Percentiles rank a stretch among this genome's conserved stretches.
These are phyloP conservation scores for Cyclostephanos invisitatus DNA, from an alignment of 108 stramenopile genomes.

Conservation along the genomic window DNA sequence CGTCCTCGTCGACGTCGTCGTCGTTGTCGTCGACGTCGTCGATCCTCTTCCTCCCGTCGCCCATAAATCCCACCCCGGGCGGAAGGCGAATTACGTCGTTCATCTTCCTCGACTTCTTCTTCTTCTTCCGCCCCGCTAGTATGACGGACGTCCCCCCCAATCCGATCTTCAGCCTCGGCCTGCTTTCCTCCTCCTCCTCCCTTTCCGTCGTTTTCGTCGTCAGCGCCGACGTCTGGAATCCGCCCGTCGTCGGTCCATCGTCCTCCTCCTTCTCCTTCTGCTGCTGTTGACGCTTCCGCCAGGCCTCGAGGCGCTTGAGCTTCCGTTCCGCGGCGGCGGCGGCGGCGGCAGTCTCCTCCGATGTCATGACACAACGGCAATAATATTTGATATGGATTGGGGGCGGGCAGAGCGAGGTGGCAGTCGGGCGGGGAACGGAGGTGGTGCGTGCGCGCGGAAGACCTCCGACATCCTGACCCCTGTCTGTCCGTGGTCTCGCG, in stretches of 20 bases:
- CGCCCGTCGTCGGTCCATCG: slow-evolving; percentile 8
- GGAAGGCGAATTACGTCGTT: not conserved
- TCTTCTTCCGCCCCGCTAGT: slow-evolving; percentile 32
- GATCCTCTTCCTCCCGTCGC: slow-evolving; percentile 27
- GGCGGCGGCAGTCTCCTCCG: slow-evolving; percentile 14
- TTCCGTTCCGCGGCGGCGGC: slow-evolving; percentile 75
- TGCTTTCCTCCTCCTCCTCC: slow-evolving; percentile 6
- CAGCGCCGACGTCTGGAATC: slow-evolving; percentile 16
- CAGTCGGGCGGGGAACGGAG: too few species aligned
- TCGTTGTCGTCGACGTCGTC: slow-evolving; percentile 28
- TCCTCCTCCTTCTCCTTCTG: slow-evolving; percentile 18
- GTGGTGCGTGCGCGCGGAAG: too few species aligned
- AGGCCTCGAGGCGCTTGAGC: slow-evolving; percentile 83
- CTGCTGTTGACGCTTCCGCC: slow-evolving; percentile 70
- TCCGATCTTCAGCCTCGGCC: slow-evolving; percentile 38
- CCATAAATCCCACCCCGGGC: slow-evolving; percentile 26
- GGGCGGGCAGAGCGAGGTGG: too few species aligned
- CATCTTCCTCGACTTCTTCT: slow-evolving; percentile 20
- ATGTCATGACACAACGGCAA: not conserved
- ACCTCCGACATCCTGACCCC: too few species aligned
- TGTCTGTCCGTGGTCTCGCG: too few species aligned
- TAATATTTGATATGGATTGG: too few species aligned
- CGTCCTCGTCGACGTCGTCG: slow-evolving; percentile 3
- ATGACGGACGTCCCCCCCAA: slow-evolving; percentile 20
- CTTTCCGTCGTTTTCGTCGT: slow-evolving; percentile 9